Evolutionary conservation across 768 basidiomycete genomes (phyloP).

Genomic region (Pleurotus ostreatus): DNA sequence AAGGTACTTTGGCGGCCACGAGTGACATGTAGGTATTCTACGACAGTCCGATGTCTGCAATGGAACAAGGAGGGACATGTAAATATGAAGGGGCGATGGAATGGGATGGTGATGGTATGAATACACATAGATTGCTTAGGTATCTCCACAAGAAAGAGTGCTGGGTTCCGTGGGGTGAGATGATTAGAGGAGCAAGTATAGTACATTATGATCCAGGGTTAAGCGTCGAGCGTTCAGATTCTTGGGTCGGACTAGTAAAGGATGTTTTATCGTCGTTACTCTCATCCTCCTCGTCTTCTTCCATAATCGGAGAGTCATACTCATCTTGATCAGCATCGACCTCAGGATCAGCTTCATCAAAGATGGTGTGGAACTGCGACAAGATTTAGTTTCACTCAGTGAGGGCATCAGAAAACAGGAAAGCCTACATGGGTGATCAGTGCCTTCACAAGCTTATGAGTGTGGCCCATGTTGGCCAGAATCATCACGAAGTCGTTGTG

Average conservation of each 20-base stretch:
- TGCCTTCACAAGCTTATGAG: conserved; percentile 71
- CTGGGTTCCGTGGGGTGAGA: neutral
- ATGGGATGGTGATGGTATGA: neutral
- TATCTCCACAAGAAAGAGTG: conserved; percentile 3
- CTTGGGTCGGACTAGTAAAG: conserved; percentile 1
- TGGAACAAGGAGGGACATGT: neutral
- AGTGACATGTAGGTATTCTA: neutral
- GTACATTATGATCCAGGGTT: conserved; percentile 1
- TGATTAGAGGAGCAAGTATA: neutral
- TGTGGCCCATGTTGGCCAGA: conserved; percentile 74
- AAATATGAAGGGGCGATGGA: too few relatives aligned
- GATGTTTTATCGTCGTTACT: conserved; percentile 7
- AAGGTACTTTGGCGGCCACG: too few relatives aligned
- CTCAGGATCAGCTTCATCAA: conserved; percentile 65
- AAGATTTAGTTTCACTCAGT: conserved; percentile 8
- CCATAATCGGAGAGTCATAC: conserved; percentile 60
- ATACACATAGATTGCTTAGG: conserved; percentile 1
- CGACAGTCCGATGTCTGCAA: neutral
- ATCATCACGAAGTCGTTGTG: conserved; percentile 77
- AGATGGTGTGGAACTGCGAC: conserved; percentile 59
- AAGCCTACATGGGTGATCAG: conserved; percentile 70
- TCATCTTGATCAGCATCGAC: conserved; percentile 61
- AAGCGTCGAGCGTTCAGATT: conserved; percentile 3
- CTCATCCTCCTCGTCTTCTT: conserved; percentile 49
- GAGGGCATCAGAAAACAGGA: neutral